Evolutionary conservation across 2,329 filamentous ascomycete genomes (phyloP), one percentile per base, ranked within the genome.

Genomic region (Diaporthe velutina): DNA sequence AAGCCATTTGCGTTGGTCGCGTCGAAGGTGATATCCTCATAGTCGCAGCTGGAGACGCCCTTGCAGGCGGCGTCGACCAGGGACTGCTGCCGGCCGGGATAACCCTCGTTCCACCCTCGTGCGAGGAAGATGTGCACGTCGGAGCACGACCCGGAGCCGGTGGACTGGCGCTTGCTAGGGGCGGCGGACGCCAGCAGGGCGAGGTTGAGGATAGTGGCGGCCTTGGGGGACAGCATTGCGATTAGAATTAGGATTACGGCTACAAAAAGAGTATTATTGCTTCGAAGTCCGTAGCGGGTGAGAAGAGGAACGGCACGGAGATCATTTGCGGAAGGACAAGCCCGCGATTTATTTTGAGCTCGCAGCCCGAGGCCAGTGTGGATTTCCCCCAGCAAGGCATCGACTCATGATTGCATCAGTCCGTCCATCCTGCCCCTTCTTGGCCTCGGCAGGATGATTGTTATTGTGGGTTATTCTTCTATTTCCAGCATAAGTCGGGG

Each of bases 131-230:
- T 75, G 70, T 75, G 73, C 35, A 70, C 19, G 42, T 75, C 73
- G 12, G 70, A 57, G 25, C 73, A 73, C 1, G 70, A 8, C 15
- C 54, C 55, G 40, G 70, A 72, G n/a, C 70, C 70, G 22, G 70
- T 72, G 70, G 72, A 80, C 78, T 6, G 82, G 81, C 19, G 79
- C 45, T 67, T 67, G 45, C 61, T 67, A 30, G 61, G 61, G 61
- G 61, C 61, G 28, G 61, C 61, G 15, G 61, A 67, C 7, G 30
- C 61, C 22, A 67, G 22, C n/a, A 67, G 30, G 30, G 61, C 61
- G 45, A 67, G 61, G 45, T 28, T 67, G 28, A 67, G 45, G 45
- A 67, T 38, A 12, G 45, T 28, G 45, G 22, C 30, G 61, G 61
- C 61, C 25, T 52, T 67, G 7, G 61, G 61, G 42, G 45, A 67